Base-by-base conservation (phyloP, 495 filamentous ascomycete species). In the Hypoxylon perforatum region DNA sequence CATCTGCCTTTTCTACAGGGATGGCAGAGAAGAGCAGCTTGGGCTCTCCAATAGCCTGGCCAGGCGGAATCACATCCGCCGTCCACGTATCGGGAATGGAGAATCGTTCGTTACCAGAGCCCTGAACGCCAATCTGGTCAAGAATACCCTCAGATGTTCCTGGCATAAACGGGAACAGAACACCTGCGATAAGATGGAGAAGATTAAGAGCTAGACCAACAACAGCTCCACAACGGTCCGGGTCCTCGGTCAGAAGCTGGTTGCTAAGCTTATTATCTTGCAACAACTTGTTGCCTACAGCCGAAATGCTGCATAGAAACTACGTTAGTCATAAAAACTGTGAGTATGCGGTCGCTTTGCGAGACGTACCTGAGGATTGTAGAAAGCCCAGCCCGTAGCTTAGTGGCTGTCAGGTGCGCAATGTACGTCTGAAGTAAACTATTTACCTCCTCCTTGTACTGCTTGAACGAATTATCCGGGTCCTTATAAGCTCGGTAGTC, bases 251-350 rank as follows among this genome's bases (percentile, higher is more conserved):
- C 48, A 93, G 87, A 57, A 87, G 87, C 36, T 85, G 84, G 78
- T 97, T 97, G 77, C 97, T 93, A 12, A 97, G 83, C 33, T 88
- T 86, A 74, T 93, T 89, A 69, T 87, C 84, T 76, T 95, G 92
- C 38, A 97, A 86, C 36, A 97, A 83, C 58, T 85, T 83, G 78
- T 98, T 98, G 59, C 93, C 93, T 14, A 86, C 78, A 21, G 51
- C 90, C 87, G 53, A 94, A 83, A 46, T 86, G 80, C 87, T 69
- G 61, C 10, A 19, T 1, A 17, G 19, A 53, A 38, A n/a, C 8
- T 3, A 57, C 44, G 46, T 69, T 53, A 69, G 57, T 38, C 7
- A 14, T 15, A 1, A 4, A 18, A 23, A 55, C 6, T 4, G 36
- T 18, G 12, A 15, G 5, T 5, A 17, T 9, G 4, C 4, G 15